Conservation (phyloP, 2,329 filamentous ascomycete species). For the Pseudocercospora macadamiae region DNA sequence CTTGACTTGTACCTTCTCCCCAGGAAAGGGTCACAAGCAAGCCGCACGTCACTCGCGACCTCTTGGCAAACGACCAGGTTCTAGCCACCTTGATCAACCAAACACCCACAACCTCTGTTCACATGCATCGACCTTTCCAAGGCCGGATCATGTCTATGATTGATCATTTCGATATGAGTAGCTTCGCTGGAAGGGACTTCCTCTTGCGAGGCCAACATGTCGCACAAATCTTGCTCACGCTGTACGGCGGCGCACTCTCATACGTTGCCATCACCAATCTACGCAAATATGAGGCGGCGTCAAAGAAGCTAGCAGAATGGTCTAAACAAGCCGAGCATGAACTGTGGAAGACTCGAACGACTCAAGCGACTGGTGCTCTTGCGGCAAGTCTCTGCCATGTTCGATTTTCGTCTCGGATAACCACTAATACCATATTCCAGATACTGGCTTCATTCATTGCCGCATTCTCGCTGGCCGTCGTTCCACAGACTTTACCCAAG, state of each 20-base stretch:
- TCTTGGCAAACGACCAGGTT: neutral
- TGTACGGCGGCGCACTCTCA: constrained; percentile 48
- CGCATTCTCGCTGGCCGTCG: constrained; percentile 29
- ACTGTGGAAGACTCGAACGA: constrained; percentile 49
- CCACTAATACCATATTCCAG: constrained; percentile 25
- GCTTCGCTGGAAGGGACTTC: constrained; percentile 9
- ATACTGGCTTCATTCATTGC: constrained; percentile 36
- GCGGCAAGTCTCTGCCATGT: constrained; percentile 36
- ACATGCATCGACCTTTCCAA: too few species aligned
- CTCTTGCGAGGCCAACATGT: constrained; percentile 39
- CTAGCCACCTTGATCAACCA: neutral
- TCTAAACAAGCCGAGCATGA: constrained; percentile 48
- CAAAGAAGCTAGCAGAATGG: constrained; percentile 50
- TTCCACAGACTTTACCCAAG: constrained; percentile 20
- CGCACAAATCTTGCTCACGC: constrained; percentile 45
- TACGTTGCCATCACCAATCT: constrained; percentile 50
- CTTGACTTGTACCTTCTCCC: neutral
- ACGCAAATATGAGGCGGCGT: constrained; percentile 49
- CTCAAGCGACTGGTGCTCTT: constrained; percentile 46
- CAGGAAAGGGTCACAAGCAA: neutral
- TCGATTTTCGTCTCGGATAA: neutral
- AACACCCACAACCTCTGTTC: neutral
- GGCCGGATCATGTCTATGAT: constrained; percentile 5
- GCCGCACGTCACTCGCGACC: neutral
- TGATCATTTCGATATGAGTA: constrained; percentile 14